Conservation (phyloP, 1,284 basidiomycete genomes). For the Naganishia albida region DNA sequence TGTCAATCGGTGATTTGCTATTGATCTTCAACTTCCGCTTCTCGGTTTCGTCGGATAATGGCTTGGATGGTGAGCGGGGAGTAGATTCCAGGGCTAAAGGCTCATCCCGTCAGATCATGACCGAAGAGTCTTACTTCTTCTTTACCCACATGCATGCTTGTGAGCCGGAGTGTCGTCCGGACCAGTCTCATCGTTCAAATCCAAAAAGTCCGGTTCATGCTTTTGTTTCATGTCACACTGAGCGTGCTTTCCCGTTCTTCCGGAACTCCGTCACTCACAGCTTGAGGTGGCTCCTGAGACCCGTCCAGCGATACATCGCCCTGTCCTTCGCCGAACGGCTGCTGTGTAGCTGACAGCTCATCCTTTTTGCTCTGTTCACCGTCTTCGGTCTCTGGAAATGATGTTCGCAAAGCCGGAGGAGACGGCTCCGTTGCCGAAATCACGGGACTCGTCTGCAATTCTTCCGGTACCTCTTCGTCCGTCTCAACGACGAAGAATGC, state of each 20-base stretch:
- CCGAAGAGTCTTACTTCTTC: background rate
- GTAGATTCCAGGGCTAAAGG: slow-evolving; percentile 7
- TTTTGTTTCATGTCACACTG: background rate
- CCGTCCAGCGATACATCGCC: background rate
- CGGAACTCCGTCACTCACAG: background rate
- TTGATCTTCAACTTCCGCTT: slow-evolving; percentile 6
- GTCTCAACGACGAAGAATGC: slow-evolving; percentile 99
- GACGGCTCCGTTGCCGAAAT: slow-evolving; percentile 57
- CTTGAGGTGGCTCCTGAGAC: background rate
- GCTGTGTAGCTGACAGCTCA: slow-evolving; percentile 38
- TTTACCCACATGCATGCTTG: slow-evolving; percentile 8
- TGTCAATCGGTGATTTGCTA: slow-evolving; percentile 7
- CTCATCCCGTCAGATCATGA: background rate
- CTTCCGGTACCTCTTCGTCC: slow-evolving; percentile 86
- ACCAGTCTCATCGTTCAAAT: slow-evolving; percentile 44
- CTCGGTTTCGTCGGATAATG: background rate
- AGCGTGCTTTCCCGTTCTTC: no score
- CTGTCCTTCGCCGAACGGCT: slow-evolving; percentile 47
- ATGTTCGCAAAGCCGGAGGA: slow-evolving; percentile 30
- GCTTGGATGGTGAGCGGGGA: slow-evolving; percentile 1
- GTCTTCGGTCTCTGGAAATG: background rate
- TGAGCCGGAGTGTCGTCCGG: slow-evolving; percentile 1
- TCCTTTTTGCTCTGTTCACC: background rate
- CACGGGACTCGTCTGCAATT: slow-evolving; percentile 90
- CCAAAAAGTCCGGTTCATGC: slow-evolving; percentile 50